Evolutionary conservation across 2,329 filamentous ascomycete species (phyloP).

Genomic region (Colletotrichum paranaense): DNA sequence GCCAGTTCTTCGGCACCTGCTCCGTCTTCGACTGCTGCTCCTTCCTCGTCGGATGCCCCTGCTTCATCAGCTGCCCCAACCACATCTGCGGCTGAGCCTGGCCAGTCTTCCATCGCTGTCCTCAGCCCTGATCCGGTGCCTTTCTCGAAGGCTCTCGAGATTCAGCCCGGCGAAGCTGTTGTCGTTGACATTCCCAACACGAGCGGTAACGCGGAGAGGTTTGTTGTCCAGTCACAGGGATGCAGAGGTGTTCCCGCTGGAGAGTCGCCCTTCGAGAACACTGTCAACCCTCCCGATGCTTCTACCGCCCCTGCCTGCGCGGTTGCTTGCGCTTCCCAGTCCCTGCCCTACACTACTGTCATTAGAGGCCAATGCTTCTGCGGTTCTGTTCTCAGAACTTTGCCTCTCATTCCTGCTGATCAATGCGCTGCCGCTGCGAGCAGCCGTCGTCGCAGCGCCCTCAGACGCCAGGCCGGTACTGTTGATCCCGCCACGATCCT

Average conservation of each 20-base stretch:
- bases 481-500: neutral
- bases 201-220: neutral
- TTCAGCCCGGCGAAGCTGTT: constrained; percentile 12
- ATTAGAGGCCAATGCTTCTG: constrained; percentile 8
- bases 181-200: neutral
- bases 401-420: neutral
- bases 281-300: neutral
- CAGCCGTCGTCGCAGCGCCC: neutral
- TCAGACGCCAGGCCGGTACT: constrained; percentile 12
- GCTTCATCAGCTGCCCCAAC: neutral
- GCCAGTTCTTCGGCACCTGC: neutral
- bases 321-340: neutral
- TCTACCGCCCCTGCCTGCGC: neutral
- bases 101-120: neutral
- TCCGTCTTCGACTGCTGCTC: neutral
- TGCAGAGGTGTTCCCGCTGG: constrained; percentile 19
- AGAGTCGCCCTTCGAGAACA: constrained; percentile 16
- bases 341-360: neutral
- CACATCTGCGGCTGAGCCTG: neutral
- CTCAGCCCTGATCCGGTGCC: neutral
- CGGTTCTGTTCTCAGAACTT: neutral
- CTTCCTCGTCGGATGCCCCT: neutral
- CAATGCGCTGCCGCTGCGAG: neutral
- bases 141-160: neutral
- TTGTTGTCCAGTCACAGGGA: neutral